Evolutionary conservation across 352 stramenopile genomes (phyloP), one percentile per base, ranked within the genome.

Genomic region (Pythium brachiatum): DNA sequence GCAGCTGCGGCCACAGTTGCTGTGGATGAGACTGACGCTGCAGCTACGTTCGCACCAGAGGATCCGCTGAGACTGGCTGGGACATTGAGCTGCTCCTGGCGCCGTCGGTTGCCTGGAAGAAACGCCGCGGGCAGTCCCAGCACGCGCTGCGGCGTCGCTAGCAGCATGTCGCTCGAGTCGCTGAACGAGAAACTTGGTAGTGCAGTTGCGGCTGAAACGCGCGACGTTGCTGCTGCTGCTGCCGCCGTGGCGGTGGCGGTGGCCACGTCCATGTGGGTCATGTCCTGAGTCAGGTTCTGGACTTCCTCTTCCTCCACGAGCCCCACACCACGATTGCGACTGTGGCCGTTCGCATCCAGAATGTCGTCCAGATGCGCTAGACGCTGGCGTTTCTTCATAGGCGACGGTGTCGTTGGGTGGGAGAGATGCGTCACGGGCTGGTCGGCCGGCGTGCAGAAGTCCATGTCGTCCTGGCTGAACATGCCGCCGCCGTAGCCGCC

Each of bases 381-480:
- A 4, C 86, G 79, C 53, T 74, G 74, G 12, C 83, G 73, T 43
- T 95, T 95, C 59, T 93, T 93, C 23, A 95, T 69, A 7, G 86
- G 86, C 29, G 86, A 93, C 18, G 86, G 86, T 32, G 86, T 92
- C 52, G 81, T 90, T 9, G 86, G 83, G 50, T 93, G 85, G 21
- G 86, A 95, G 46, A 95, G 67, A 12, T 83, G 83, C 57, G 93
- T 75, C 34, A 95, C 83, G 1, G 86, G 86, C 59, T 95, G 86
- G 66, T 95, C 86, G 59, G 85, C 68, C 18, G 86, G 86, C 52
- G 86, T 95, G 36, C 89, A 77, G 72, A 92, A 95, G 70, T 95
- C 86, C 65, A 93, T 73, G 16, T 90, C 83, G 69, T 95, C 83
- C 55, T 95, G 86, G 54, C 83, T 93, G 74, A 81, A 92, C 70